phyloP scores from a whole-genome alignment of 2,329 filamentous ascomycete species.

The Plenodomus tracheiphilus region DNA sequence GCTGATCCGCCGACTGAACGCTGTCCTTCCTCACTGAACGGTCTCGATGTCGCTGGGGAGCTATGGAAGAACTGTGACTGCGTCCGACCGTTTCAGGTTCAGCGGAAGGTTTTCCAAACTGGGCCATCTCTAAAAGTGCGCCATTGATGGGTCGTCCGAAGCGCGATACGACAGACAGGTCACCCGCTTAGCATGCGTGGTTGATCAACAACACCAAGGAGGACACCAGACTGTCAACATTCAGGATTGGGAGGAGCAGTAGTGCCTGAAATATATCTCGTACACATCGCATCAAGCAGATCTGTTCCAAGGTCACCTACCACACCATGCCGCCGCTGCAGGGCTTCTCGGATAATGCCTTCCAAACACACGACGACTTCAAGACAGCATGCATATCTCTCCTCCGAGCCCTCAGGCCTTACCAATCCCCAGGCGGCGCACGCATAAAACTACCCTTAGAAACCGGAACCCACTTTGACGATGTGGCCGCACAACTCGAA shows the following conservation, averaged over 20 bases:
- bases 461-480: conserved; percentile 42
- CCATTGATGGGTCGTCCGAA: background rate
- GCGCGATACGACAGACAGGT: background rate
- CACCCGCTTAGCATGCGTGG: no score
- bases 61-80: background rate
- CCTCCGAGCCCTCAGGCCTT: conserved; percentile 29
- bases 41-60: background rate
- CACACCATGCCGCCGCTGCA: conserved; percentile 29
- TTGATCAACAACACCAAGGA: no score
- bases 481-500: conserved; percentile 41
- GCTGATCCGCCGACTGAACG: conserved; percentile 13
- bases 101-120: background rate
- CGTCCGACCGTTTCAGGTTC: background rate
- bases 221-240: background rate
- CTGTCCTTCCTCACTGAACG: background rate
- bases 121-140: background rate
- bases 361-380: conserved; percentile 29
- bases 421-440: conserved; percentile 37
- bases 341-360: conserved; percentile 36
- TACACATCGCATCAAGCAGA: background rate
- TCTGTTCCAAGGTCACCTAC: background rate
- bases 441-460: conserved; percentile 34
- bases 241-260: background rate
- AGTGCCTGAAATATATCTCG: background rate
- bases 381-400: conserved; percentile 26